These are phyloP conservation scores for Aspergillus egyptiacus DNA, from an alignment of 495 filamentous ascomycete species.

Conservation along the genomic window DNA sequence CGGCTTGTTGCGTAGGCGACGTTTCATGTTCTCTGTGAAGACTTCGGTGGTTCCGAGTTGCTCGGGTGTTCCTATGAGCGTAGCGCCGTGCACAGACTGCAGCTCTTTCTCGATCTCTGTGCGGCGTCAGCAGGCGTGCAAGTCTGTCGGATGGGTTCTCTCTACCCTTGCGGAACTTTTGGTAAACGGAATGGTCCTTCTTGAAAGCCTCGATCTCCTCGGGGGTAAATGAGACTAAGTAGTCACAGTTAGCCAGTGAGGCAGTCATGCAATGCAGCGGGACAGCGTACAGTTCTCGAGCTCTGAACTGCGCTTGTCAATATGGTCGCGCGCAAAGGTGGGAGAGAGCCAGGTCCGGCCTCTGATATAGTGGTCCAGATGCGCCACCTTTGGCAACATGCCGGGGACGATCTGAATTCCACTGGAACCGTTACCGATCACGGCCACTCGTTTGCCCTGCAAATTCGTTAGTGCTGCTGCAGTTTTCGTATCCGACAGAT, in stretches of 20 bases:
- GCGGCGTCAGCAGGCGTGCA: not conserved
- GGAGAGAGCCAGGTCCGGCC: constrained; percentile 42
- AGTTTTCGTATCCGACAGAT: not conserved
- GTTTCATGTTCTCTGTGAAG: constrained; percentile 40
- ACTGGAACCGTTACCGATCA: constrained; percentile 50
- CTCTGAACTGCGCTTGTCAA: constrained; percentile 26
- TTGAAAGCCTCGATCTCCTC: constrained; percentile 45
- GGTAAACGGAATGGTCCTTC: constrained; percentile 32
- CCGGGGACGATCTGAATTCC: constrained; percentile 56
- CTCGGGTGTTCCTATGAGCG: constrained; percentile 31
- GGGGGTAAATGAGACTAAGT: constrained; percentile 33
- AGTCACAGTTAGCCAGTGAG: not conserved
- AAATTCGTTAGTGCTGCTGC: constrained; percentile 18
- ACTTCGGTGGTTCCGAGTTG: constrained; percentile 28
- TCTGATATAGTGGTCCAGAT: constrained; percentile 41
- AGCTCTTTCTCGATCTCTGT: constrained; percentile 41
- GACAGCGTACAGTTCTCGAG: constrained; percentile 31
- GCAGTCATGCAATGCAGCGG: not conserved
- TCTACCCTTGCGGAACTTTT: constrained; percentile 41
- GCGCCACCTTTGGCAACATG: constrained; percentile 47
- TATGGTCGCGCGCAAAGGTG: constrained; percentile 28
- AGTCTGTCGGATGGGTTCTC: not conserved
- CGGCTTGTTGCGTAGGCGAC: constrained; percentile 32
- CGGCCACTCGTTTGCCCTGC: constrained; percentile 43
- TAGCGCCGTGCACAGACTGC: constrained; percentile 41